Percentiles rank a stretch among this genome's conserved stretches.
Conservation (phyloP, 495 filamentous ascomycete species). For the Neurospora sp. region DNA sequence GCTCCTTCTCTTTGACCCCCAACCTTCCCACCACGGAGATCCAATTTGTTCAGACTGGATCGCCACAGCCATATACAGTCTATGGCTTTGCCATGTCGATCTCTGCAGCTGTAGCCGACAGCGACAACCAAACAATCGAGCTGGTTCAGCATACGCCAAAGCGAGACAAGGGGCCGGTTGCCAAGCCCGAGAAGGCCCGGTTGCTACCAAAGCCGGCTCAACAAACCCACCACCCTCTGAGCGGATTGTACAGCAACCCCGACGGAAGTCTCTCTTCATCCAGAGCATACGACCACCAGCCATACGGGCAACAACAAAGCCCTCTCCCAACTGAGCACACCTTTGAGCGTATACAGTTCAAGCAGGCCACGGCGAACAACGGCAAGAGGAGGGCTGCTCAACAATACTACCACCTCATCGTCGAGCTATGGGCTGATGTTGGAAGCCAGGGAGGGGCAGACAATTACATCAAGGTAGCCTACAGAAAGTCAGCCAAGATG, state of each 20-base stretch:
- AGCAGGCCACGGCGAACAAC: constrained; percentile 92
- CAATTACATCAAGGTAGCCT: constrained; percentile 68
- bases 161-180: constrained; percentile 82
- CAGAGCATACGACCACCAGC: constrained; percentile 26
- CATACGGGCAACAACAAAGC: constrained; percentile 27
- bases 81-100: constrained; percentile 76
- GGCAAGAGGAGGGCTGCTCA: constrained; percentile 85
- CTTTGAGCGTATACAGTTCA: constrained; percentile 95
- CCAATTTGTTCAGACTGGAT: constrained; percentile 29
- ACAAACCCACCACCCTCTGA: constrained; percentile 31
- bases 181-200: constrained; percentile 60
- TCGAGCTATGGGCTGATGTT: constrained; percentile 79
- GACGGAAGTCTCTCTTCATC: constrained; percentile 29
- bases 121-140: constrained; percentile 68
- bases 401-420: constrained; percentile 87
- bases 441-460: constrained; percentile 29
- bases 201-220: constrained; percentile 56
- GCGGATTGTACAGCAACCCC: constrained; percentile 20
- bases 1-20: constrained; percentile 57
- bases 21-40: constrained; percentile 27
- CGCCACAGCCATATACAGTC: constrained; percentile 35
- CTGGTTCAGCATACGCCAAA: constrained; percentile 93
- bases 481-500: constrained; percentile 70
- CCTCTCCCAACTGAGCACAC: constrained; percentile 48
- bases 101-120: constrained; percentile 73